These are phyloP conservation scores for Anaeramoeba flamelloides DNA, from an alignment of 78 protist species.

Conservation along the genomic window DNA sequence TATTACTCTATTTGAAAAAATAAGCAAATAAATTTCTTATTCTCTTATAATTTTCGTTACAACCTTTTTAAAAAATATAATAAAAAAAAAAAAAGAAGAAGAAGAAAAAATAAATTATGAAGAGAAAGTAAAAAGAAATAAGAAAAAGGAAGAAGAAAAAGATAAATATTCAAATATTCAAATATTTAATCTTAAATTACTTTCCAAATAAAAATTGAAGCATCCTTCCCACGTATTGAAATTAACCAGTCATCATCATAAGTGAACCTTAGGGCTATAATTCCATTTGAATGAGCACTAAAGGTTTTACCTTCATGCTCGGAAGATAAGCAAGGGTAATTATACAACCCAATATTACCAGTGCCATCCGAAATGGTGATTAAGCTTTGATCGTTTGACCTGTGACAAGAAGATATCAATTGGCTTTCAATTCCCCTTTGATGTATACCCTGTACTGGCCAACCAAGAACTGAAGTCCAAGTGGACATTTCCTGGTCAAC, in stretches of 20 bases:
- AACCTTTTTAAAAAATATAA: too few relatives aligned
- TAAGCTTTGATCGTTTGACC: background rate
- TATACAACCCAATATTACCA: background rate
- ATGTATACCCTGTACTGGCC: background rate
- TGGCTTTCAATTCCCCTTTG: background rate
- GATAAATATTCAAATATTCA: too few relatives aligned
- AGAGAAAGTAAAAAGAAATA: too few relatives aligned
- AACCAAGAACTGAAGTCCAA: background rate
- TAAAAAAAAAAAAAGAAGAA: too few relatives aligned
- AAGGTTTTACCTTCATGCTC: background rate
- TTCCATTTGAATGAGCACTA: background rate
- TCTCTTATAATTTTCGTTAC: too few relatives aligned
- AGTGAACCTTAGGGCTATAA: background rate
- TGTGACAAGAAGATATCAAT: background rate
- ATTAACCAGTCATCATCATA: background rate
- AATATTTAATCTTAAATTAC: too few relatives aligned
- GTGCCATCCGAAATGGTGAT: background rate
- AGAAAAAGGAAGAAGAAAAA: too few relatives aligned
- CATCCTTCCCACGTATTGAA: background rate
- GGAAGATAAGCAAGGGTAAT: background rate
- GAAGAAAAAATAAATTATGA: too few relatives aligned
- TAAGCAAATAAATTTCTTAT: too few relatives aligned
- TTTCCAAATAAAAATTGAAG: background rate
- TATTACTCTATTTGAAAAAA: too few relatives aligned
- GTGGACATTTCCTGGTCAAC: background rate